Evolutionary conservation across 305 asterid species (phyloP).

Genomic region (Solanum hybrid): DNA sequence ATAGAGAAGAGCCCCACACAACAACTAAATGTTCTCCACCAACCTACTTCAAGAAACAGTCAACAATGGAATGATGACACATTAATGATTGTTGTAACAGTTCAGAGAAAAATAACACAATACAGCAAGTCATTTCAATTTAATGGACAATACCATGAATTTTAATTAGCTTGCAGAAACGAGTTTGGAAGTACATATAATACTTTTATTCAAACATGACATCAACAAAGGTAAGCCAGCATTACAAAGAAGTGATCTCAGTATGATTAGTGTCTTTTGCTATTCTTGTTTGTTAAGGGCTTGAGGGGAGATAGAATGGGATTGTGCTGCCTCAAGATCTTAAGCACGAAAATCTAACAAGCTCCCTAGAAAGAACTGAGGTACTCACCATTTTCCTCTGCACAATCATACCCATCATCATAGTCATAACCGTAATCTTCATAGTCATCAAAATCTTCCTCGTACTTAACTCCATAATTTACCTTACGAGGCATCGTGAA

Average conservation of each 20-base stretch:
- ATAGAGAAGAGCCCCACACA: background rate
- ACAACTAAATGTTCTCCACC: background rate
- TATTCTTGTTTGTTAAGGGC: background rate
- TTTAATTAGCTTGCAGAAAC: background rate
- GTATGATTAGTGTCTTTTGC: background rate
- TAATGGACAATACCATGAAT: background rate
- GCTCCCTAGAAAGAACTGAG: background rate
- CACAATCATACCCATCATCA: conserved; percentile 35
- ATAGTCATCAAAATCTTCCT: conserved; percentile 36
- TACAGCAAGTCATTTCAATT: background rate
- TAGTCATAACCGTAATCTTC: conserved; percentile 36
- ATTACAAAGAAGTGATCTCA: background rate
- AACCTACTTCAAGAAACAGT: background rate
- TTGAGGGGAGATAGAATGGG: background rate
- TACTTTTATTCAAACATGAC: background rate
- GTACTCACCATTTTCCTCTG: conserved; percentile 45
- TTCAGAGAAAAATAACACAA: background rate
- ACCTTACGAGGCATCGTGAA: conserved; percentile 77
- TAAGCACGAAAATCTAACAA: background rate
- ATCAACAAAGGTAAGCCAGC: background rate
- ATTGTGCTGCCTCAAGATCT: background rate
- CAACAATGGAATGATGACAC: background rate
- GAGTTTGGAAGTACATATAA: background rate
- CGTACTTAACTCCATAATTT: conserved; percentile 32
- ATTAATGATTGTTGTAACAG: background rate